These are phyloP conservation scores for Microascus cirrosus DNA, from an alignment of 2,329 filamentous ascomycete species.

Conservation along the genomic window DNA sequence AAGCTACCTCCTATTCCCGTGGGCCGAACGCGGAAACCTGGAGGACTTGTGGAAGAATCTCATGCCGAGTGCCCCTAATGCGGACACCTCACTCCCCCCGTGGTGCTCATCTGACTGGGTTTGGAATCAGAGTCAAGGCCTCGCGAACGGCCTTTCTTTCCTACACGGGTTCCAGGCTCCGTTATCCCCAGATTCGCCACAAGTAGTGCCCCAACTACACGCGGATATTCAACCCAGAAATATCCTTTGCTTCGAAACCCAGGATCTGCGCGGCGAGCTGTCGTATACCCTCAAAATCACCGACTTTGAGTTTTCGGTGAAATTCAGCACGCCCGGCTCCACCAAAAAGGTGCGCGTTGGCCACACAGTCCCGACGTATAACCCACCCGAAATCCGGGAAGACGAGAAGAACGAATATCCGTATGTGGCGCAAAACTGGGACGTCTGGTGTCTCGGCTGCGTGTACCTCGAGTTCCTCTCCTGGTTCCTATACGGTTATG, in stretches of 20 bases:
- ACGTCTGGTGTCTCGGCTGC: neutral
- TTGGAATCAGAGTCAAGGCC: neutral
- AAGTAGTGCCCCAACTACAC: neutral
- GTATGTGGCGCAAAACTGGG: neutral
- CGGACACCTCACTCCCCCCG: neutral
- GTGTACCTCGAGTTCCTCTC: constrained; percentile 1
- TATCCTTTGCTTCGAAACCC: neutral
- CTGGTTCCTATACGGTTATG: neutral
- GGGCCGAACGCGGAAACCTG: constrained; percentile 4
- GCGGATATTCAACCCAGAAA: neutral
- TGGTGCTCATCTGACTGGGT: neutral
- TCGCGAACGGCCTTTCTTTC: neutral
- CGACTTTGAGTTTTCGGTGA: neutral
- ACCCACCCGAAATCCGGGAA: neutral
- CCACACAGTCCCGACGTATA: neutral
- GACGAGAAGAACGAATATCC: neutral
- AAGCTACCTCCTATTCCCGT: neutral
- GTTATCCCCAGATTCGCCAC: neutral
- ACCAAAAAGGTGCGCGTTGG: neutral
- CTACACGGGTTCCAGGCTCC: neutral
- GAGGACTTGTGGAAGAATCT: constrained; percentile 8
- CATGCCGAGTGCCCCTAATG: neutral
- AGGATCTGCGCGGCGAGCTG: neutral
- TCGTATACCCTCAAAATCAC: constrained; percentile 1
- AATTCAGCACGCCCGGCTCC: neutral